Base-by-base conservation (phyloP, 2,329 filamentous ascomycete genomes). In the Sclerotinia subarctica region DNA sequence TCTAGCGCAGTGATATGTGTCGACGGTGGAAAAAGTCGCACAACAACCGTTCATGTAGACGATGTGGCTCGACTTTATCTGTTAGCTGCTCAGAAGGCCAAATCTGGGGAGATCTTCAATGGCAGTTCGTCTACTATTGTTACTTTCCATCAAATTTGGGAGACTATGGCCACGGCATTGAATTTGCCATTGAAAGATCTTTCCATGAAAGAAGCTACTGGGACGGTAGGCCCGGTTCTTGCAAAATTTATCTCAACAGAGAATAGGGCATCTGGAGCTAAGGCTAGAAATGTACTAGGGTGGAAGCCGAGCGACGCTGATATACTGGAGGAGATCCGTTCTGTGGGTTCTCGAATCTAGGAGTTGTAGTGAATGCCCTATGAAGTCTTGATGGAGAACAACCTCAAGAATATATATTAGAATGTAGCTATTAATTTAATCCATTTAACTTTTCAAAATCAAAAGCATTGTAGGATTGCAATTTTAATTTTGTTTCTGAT, bases 1-100 rank as follows among this genome's bases (percentile, higher is more conserved):
- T 72, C 71, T 35, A 78, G 79, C 7, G 71, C 73, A 46, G 72
- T 75, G 1, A 58, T 71, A 6, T 74, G 77, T 66, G 68, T 81
- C 70, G 72, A 77, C 56, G 73, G 74, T 10, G 79, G 79, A 5
- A 67, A 70, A 2, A 70, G 66, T 13, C 64, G 70, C n/a, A 78
- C 76, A 8, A 74, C 76, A 3, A 72, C 72, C 0, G 77, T 81
- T 21, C 78, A 83, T 68, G 78, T 82, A 1, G 78, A 82, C 42
- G 82, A 83, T 72, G 80, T 79, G 5, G 81, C 80, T 8, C 69
- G 75, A 3, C 70, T 82, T 29, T 82, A 80, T 66, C 72, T 82
- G 11, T 76, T 80, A 0, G 78, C 77, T 0, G 74, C 77, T 0
- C 73, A 80, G 68, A 78, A 77, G n/a, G 78, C 73, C 1, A 70